These are phyloP conservation scores for Myxozyma sirexii DNA, from an alignment of 805 yeast species.

Conservation along the genomic window DNA sequence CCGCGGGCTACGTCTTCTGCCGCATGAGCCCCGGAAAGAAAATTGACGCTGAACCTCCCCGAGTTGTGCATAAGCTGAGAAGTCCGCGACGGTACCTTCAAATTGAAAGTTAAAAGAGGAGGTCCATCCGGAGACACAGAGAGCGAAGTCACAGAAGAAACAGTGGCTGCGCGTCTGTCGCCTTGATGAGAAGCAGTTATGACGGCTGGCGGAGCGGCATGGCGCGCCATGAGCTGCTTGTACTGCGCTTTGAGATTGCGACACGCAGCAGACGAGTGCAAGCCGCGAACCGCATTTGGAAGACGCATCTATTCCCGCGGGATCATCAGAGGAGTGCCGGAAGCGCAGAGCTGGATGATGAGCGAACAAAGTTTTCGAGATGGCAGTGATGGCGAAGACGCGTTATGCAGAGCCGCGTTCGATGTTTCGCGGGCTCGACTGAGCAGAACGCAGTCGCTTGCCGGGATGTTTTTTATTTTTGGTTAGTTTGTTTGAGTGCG, in stretches of 20 bases:
- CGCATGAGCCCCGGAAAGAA: slow-evolving; percentile 59
- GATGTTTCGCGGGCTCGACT: background rate
- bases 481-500: no score
- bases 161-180: slow-evolving; percentile 48
- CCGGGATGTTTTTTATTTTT: background rate
- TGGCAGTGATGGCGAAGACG: background rate
- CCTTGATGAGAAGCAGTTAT: slow-evolving; percentile 18
- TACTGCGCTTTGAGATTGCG: slow-evolving; percentile 10
- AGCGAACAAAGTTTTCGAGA: background rate
- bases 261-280: background rate
- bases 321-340: background rate
- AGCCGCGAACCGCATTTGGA: slow-evolving; percentile 1
- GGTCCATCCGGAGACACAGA: slow-evolving; percentile 63
- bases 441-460: background rate
- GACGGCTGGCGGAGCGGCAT: slow-evolving; percentile 26
- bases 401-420: background rate
- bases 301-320: background rate
- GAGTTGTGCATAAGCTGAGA: slow-evolving; percentile 63
- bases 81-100: slow-evolving; percentile 84
- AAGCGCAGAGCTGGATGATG: background rate
- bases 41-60: slow-evolving; percentile 69
- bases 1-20: slow-evolving; percentile 64
- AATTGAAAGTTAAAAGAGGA: slow-evolving; percentile 81
- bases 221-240: slow-evolving; percentile 27
- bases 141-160: slow-evolving; percentile 83